Base-by-base conservation (phyloP, 2,329 filamentous ascomycete species). In the Zymoseptoria ardabiliae region DNA sequence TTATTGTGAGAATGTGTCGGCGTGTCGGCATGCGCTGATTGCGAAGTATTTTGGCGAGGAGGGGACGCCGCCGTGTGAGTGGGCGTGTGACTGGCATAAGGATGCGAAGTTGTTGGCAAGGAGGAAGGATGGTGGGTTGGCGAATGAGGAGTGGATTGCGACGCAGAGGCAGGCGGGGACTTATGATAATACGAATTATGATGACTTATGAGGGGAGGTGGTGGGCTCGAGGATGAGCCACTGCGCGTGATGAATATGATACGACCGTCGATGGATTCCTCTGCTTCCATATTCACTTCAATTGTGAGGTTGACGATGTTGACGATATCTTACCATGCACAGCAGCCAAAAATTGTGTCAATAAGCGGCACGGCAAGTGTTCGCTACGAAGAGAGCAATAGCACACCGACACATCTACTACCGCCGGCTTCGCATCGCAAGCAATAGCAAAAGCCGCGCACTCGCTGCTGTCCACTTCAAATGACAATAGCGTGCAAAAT, bases 1-100 rank as follows among this genome's bases (percentile, higher is more conserved):
- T 9, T 97, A 96, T 70, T 96, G 92, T 72, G 93, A 97, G 74
- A 83, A 84, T 58, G 88, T 85, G 0, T 79, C 77, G 10, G 76
- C 77, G 10, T 97, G 93, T 70, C 82, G 91, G 53, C 93, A 97
- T 70, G 81, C 82, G 53, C 73, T 86, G 22, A 90, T 96, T 58
- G 86, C 84, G 64, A 80, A 81, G 54, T 93, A 94, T 70, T 96
- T 94, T 75, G 89, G 88, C 2, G 89, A 93, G 53, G 56, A 55
- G 10, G 59, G 45, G 6, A 63, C 58, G 8, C 61, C 61, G 53
- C 64, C 67, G 8, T 81, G 78, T 63, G 73, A 77, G 21, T 79
- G 71, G 71, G 78, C 78, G 53, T 81, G 78, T 61, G 78, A 81
- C 67, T 78, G 73, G 72, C 75, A 76, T 58, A 80, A 79, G 65